Percentiles rank a stretch among this genome's conserved stretches.
Evolutionary conservation across 495 filamentous ascomycete genomes (phyloP).

Genomic region (Neurospora pannonica): DNA sequence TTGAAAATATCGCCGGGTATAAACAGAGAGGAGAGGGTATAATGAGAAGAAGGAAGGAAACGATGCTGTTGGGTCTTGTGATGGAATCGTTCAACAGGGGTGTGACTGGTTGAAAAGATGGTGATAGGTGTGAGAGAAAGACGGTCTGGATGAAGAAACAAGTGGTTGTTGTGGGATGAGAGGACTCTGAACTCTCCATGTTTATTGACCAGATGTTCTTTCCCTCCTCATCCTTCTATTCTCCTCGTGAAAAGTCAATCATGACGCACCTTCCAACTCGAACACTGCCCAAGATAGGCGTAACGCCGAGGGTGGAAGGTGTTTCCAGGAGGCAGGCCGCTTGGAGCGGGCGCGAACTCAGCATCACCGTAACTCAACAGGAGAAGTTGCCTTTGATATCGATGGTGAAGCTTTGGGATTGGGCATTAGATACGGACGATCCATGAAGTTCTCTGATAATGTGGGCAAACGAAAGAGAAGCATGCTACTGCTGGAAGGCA

Average conservation of each 20-base stretch:
- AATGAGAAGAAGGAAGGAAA: not conserved
- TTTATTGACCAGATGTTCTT: not conserved
- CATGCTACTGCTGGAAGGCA: not conserved
- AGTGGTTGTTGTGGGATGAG: not conserved
- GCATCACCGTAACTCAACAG: not conserved
- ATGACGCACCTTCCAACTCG: not conserved
- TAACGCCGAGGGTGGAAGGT: not conserved
- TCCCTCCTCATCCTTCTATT: not conserved
- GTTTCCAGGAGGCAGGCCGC: accelerated
- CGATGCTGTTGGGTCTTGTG: not conserved
- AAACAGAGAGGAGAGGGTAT: not conserved
- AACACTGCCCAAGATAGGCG: not conserved
- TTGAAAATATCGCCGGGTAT: not conserved
- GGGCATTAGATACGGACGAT: too few relatives aligned
- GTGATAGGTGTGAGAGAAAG: not conserved
- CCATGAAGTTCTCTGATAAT: too few relatives aligned
- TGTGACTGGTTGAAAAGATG: not conserved
- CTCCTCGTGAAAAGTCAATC: not conserved
- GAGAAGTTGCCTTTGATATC: not conserved
- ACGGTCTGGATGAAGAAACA: not conserved
- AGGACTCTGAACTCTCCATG: not conserved
- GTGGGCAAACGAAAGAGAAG: not conserved
- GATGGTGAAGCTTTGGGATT: not conserved
- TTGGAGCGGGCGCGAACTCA: not conserved
- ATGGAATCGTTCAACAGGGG: not conserved